Base-by-base conservation (phyloP, 1,284 basidiomycete genomes). In the Ustanciosporium gigantosporum region DNA sequence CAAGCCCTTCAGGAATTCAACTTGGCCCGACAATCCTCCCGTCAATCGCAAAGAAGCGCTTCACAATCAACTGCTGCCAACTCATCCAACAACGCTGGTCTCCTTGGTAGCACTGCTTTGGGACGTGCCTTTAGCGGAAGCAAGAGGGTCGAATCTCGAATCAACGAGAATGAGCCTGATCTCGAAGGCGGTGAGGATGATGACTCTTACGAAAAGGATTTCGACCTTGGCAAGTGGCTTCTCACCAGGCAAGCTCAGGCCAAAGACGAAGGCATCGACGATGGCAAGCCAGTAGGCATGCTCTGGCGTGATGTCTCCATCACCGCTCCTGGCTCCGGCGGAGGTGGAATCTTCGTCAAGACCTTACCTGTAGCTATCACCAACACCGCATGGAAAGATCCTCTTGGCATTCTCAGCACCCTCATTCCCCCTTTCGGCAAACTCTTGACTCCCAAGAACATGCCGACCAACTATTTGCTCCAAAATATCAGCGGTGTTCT, bases 291-390 rank as follows among this genome's bases (percentile, higher is more conserved):
- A 3, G 47, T 73, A 11, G 70, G 70, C 24, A 44, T 73, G 39
- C 58, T 70, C 8, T 73, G 68, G 68, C 41, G 46, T 14, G 56
- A 73, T 40, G 24, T 73, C 32, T 46, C 42, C 32, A 59, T 73
- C 41, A 51, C 43, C 15, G 53, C 64, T 9, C 66, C 70, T 7
- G 60, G 55, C 17, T 46, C 52, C 15, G 66, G 53, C 7, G 58
- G 61, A 27, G 68, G 61, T 8, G 58, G 64, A 38, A 36, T 70
- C 38, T 64, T 73, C 31, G 68, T 73, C 41, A 73, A 73, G 46
- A 68, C 68, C 5, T 43, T 69, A 5, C 68, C 70, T 15, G 19
- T 56, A 14, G 67, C 68, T 36, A 68, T 73, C 41, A 16, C 46
- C 25, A 70, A 70, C 46, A 73, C 70, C 1, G 65, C 57, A 0